Conservation (phyloP, 495 filamentous ascomycete genomes). For the Aspergillus sparsus region DNA sequence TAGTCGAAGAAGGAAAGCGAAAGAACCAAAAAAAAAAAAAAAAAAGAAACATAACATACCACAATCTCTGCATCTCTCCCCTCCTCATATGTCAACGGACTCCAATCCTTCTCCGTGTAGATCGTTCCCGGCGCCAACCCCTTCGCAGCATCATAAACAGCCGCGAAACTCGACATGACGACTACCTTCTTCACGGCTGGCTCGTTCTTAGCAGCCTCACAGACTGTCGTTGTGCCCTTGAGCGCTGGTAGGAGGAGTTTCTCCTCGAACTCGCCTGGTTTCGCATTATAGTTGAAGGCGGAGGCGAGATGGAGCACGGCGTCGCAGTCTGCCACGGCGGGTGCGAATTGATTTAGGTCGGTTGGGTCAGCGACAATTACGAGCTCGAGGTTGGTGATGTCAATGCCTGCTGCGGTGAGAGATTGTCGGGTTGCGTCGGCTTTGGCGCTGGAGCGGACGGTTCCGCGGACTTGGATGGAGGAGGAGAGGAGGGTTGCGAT, state of each 20-base stretch:
- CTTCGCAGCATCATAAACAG: slow-evolving; percentile 33
- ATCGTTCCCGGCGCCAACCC: slow-evolving; percentile 28
- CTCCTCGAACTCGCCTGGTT: slow-evolving; percentile 31
- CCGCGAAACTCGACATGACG: slow-evolving; percentile 38
- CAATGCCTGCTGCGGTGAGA: slow-evolving; percentile 7
- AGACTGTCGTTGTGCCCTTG: slow-evolving; percentile 31
- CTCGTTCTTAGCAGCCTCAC: slow-evolving; percentile 28
- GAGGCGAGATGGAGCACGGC: slow-evolving; percentile 30
- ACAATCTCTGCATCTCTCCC: slow-evolving; percentile 32
- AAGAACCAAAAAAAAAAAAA: neutral
- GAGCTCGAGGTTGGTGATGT: slow-evolving; percentile 19
- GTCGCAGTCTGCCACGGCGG: slow-evolving; percentile 31
- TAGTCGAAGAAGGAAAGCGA: no score
- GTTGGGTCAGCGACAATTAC: slow-evolving; percentile 44
- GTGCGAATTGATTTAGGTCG: slow-evolving; percentile 35
- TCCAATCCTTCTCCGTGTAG: slow-evolving; percentile 40
- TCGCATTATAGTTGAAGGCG: slow-evolving; percentile 31
- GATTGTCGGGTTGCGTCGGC: slow-evolving; percentile 20
- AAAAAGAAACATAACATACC: slow-evolving; percentile 15
- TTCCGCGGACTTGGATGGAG: slow-evolving; percentile 27
- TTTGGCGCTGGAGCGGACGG: slow-evolving; percentile 19
- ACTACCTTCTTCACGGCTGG: slow-evolving; percentile 30
- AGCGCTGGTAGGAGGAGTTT: slow-evolving; percentile 37
- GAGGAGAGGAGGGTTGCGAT: slow-evolving; percentile 27
- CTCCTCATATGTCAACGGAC: slow-evolving; percentile 37